Evolutionary conservation across 2,329 filamentous ascomycete genomes (phyloP), one percentile per base, ranked within the genome.

Genomic region (Podosphaera fusca): DNA sequence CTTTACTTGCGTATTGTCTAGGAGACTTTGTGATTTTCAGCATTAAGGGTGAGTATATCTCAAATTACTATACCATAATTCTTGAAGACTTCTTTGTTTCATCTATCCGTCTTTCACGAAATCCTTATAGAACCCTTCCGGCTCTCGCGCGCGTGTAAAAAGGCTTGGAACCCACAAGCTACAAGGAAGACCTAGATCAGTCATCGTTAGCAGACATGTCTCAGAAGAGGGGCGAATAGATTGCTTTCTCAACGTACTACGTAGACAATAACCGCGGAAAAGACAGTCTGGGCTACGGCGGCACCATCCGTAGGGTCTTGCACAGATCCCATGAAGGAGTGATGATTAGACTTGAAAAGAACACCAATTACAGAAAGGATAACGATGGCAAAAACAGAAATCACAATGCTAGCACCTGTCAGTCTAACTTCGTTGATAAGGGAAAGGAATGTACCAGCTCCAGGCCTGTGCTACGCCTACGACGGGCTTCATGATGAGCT

Each of bases 401-500:
- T 70, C 72, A 88, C 72, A 68, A 82, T 84, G 76, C 90, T 95
- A 63, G 61, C 14, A 47, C 34, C 51, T 55, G 53, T 34, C 14
- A 34, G 49, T 8, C 42, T 8, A 5, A 33, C 34, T 21, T 35
- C 40, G 14, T 47, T 29, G 33, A 59, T 56, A 53, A 56, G 40
- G 12, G 54, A 54, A 54, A 50, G 58, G 49, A 14, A 70, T 80
- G 68, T 75, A 95, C 89, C 89, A 95, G 74, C 82, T 87, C 88
- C 89, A 95, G 67, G 89, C 90, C 74, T 94, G 89, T 74, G 89
- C 79, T 63, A 87, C 83, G 68, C 87, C 85, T 65, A 96, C 86
- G 68, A 96, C 75, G 64, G 90, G 89, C 82, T 95, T 95, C 89
- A 95, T 95, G 46, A 59, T 66, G 61, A 36, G 35, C 5, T 38